These are phyloP conservation scores for Dictyostelium intermedium DNA, from an alignment of 78 protist genomes.

Conservation along the genomic window DNA sequence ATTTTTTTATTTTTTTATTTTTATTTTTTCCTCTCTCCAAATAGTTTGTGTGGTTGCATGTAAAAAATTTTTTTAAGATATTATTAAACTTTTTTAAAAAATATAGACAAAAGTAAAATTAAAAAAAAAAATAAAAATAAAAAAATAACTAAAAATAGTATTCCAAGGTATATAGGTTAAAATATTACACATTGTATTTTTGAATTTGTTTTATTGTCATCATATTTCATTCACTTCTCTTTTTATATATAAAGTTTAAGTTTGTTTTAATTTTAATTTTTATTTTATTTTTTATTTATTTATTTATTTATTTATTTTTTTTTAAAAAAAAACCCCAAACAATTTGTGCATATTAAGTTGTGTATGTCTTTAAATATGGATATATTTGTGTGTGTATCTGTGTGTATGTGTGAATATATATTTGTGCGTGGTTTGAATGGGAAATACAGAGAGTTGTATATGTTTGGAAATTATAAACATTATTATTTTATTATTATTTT, in stretches of 20 bases:
- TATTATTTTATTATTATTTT: neutral
- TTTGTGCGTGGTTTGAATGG: neutral
- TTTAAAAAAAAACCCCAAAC: neutral
- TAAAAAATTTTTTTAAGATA: neutral
- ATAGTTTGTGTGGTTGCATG: neutral
- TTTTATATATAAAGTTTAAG: neutral
- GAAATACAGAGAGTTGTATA: neutral
- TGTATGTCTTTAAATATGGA: neutral
- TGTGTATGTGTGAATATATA: neutral
- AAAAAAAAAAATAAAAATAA: neutral
- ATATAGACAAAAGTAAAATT: neutral
- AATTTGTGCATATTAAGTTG: neutral
- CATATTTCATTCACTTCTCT: neutral
- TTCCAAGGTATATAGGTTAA: neutral
- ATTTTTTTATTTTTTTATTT: too few species aligned
- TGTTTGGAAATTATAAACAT: neutral
- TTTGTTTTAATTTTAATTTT: too few species aligned
- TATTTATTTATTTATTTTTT: too few species aligned
- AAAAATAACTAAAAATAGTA: neutral
- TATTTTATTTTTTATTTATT: too few species aligned
- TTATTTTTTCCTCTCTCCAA: neutral
- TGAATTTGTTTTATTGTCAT: neutral
- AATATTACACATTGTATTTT: neutral
- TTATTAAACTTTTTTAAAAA: neutral
- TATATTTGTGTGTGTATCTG: neutral